Evolutionary conservation across 768 basidiomycete species (phyloP), one percentile per base, ranked within the genome.

Genomic region (Cystoderma amianthinum): DNA sequence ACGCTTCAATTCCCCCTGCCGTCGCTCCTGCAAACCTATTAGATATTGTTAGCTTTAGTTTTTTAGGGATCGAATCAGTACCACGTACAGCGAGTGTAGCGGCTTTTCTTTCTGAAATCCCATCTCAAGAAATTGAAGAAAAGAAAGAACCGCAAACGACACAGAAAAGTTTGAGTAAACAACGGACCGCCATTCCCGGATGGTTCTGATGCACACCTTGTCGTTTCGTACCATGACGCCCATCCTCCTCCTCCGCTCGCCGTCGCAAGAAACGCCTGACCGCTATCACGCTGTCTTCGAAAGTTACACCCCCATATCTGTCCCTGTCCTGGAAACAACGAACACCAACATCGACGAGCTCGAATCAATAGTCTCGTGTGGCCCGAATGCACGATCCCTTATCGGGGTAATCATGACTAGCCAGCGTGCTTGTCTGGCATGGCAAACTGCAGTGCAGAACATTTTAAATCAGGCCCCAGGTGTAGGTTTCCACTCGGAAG

Each of bases 1-100:
- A 89, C 86, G 89, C 90, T 69, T 97, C 94, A 43, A 96, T 71
- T 5, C 85, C 92, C 12, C 96, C 95, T 18, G 96, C 95, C 0
- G 85, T 87, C 12, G 90, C 76, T 6, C 96, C 96, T 1, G 95
- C 95, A 44, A 92, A 65, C 47, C 74, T 76, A 35, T 1, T 37
- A 32, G 15, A 2, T 11, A 32, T n/a, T 30, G 37, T 16, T 28
- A 22, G 22, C 36, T 21, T 23, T 20, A 36, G 32, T 3, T 20
- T 16, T 2, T 21, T 12, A 20, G 5, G 23, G 12, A 13, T 32
- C 17, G 11, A 34, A 9, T 28, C 32, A n/a, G n/a, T n/a, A n/a
- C 18, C 34, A 46, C 64, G 46, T 59, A 75, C 65, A 97, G 63
- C 11, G 95, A 89, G 52, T 91, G 89, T 5, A 83, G 25, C 0